A percentile compares a stretch with the other conserved stretches of the same genome.
phyloP scores from a whole-genome alignment of 345 rosid genomes.

The Ailanthus altissimus region DNA sequence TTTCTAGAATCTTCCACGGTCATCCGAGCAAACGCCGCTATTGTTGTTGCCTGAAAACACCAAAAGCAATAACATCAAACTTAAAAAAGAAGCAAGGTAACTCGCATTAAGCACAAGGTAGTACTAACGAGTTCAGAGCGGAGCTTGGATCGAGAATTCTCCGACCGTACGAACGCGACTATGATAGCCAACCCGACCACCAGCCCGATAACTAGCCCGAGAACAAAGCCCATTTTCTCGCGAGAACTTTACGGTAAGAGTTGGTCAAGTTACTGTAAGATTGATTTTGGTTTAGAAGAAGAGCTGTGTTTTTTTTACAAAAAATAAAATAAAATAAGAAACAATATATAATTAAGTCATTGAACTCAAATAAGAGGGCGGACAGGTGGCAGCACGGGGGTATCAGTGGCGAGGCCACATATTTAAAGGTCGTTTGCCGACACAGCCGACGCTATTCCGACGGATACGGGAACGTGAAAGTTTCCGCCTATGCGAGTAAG shows the following conservation, averaged over 20 bases:
- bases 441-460: background rate
- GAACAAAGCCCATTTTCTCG: conserved; percentile 58
- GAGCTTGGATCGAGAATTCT: conserved; percentile 82
- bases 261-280: conserved; percentile 10
- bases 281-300: conserved; percentile 13
- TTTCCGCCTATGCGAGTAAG: background rate
- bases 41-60: conserved; percentile 62
- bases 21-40: conserved; percentile 97
- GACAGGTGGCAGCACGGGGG: background rate
- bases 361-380: background rate
- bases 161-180: conserved; percentile 72
- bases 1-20: conserved; percentile 89
- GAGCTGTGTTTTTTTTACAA: background rate
- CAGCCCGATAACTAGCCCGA: conserved; percentile 71
- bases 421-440: background rate
- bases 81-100: background rate
- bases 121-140: conserved; percentile 76
- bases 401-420: background rate
- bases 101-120: background rate
- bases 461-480: background rate
- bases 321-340: background rate
- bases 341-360: background rate
- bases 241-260: conserved; percentile 1
- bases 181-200: conserved; percentile 64
- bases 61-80: conserved; percentile 6